Base-by-base conservation (phyloP, 305 asterid genomes). In the Striga hermonthica region DNA sequence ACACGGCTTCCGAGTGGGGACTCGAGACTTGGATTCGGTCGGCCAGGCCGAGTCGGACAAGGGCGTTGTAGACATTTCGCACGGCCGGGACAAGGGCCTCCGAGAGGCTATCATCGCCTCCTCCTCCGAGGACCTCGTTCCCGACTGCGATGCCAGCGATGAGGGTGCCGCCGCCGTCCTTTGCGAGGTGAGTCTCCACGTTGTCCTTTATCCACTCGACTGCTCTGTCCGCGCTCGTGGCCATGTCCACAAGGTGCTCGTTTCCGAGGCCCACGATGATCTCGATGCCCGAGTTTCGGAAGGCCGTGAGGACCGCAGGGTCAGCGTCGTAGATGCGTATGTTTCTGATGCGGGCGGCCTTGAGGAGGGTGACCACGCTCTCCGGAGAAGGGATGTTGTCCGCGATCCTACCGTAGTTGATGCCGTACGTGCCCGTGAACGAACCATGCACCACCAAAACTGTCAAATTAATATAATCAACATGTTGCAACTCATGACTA, bases 1-100 rank as follows among this genome's bases (percentile, higher is more conserved):
- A 90, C 3, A 90, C 95, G 0, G 74, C 95, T 66, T 81, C 91
- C 0, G 95, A 90, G 44, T 90, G 97, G 1, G 97, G 97, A 71
- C 95, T 90, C 0, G 97, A 87, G 61, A 90, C 95, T 80, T 90
- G 86, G 3, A 90, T 77, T 43, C 65, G 56, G 10, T 64, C 38
- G 0, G 84, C 34, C 0, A 90, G 78, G 1, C 49, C 66, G 9
- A 87, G 73, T 47, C 72, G 76, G 0, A 58, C 56, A 7, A 90
- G 95, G 75, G 97, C 97, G 9, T 43, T 50, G 60, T 90, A 79
- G 43, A 90, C 95, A 72, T 85, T 90, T 52, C 64, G 77, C 41
- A 82, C 95, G 0, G 95, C 97, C 0, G 97, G 95, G 7, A 84
- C 81, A 1, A 90, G 85, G 4, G 81, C 97, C 75, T 90, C 95